Evolutionary conservation across 2,329 filamentous ascomycete genomes (phyloP), one percentile per base, ranked within the genome.

Genomic region (Fusarium sororula): DNA sequence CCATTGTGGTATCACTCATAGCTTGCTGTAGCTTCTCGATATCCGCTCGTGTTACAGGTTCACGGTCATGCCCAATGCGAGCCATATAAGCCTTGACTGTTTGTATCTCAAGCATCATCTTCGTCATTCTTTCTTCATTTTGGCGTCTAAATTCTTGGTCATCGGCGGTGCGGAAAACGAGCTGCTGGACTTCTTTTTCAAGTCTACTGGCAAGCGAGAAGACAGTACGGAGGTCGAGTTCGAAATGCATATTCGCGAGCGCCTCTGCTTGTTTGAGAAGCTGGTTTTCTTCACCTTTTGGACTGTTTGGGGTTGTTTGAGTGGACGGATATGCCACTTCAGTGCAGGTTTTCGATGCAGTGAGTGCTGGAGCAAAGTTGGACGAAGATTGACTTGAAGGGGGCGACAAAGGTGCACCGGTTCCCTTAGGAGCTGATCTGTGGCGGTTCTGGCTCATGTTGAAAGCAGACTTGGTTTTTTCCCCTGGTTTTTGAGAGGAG

Each of bases 171-270:
- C 62, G 59, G 12, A 42, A 22, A 13, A 79, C 76, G 12, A 84
- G 78, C 24, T 66, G 62, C 12, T 62, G 65, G 35, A 84, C 63
- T 15, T 82, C 79, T 5, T 69, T 69, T 59, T 82, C 79, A 6
- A 83, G 78, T 7, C 77, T 74, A 47, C 79, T 75, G 3, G 79
- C 78, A 54, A 80, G 79, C 28, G 63, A 61, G 35, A 66, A 58
- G 30, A 83, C 67, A 38, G 75, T 65, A 42, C 79, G 81, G 41
- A 84, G 67, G 65, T 78, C 80, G 59, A 83, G 79, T 71, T 84
- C 82, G n/a, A 80, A 72, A 11, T 80, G 83, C 80, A 83, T 83
- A 47, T 70, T 76, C 10, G 82, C 79, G n/a, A 84, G 76, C 38
- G 80, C 78, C 7, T 82, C 79, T 44, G 82, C 81, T 35, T 79